Evolutionary conservation across 352 stramenopile genomes (phyloP), one percentile per base, ranked within the genome.

Genomic region (Globisporangium cystogenes): DNA sequence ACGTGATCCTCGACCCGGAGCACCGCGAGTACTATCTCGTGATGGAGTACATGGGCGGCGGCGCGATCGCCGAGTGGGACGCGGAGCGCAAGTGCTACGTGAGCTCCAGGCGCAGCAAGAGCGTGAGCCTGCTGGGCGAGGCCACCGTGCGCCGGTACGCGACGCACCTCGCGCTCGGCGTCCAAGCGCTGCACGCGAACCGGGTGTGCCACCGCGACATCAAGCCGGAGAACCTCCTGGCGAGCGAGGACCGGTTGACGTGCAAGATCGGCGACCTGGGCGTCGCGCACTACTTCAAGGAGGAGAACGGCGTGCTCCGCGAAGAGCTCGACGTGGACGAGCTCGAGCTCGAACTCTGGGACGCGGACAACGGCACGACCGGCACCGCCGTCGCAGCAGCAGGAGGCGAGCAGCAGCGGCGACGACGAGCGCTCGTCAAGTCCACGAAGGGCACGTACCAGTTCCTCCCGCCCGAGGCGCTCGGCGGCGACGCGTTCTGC

Each of bases 21-120:
- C 55, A 76, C 46, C 51, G 55, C 15, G 61, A 85, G 14, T 86
- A 86, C 49, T 86, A 86, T 53, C 60, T 93, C 21, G 81, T 94
- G 33, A 89, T 92, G 80, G 81, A 95, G 51, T 93, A 85, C 57
- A 87, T 94, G 75, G 86, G 84, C 39, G 78, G 82, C 15, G 86
- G 86, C 8, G 63, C 77, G 0, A 88, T 92, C 43, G 79, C 86
- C 11, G 75, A 82, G 37, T 95, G 82, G 76, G 83, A 93, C 45
- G 48, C 67, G 10, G 69, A 82, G 26, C 60, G 67, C 26, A 80
- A 78, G 39, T 78, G 78, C 41, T 93, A 92, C 49, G 75, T 83
- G 2, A 63, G 69, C 26, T 72, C 72, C 3, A 61, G 62, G 45
- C 41, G 63, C 47, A 72, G 73, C 51, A 71, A 74, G 41, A 75